Evolutionary conservation across 192 early-diverging fungal genomes (phyloP).

Genomic region (Physocladia obscura): DNA sequence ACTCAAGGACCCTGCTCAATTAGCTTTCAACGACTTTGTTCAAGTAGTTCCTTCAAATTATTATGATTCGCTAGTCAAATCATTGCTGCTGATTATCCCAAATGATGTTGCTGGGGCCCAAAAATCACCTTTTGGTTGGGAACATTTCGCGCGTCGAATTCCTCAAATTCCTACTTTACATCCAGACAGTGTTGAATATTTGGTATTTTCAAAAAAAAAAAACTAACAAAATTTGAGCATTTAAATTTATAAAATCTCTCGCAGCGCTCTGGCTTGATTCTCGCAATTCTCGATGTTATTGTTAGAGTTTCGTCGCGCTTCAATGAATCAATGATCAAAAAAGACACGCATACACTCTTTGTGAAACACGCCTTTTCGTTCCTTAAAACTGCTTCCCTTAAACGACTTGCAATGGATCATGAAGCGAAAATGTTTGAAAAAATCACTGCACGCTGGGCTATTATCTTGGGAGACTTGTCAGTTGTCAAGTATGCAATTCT

Average conservation of each 20-base stretch:
- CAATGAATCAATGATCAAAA: conserved; percentile 22
- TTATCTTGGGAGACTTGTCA: conserved; percentile 46
- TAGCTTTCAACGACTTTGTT: conserved; percentile 39
- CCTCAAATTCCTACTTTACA: conserved; percentile 14
- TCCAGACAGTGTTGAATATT: conserved; percentile 35
- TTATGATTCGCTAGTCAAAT: conserved; percentile 44
- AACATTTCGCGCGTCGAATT: conserved; percentile 42
- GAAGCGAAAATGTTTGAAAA: conserved; percentile 49
- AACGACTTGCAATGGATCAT: conserved; percentile 26
- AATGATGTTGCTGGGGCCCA: conserved; percentile 43
- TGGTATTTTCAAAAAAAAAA: conserved; percentile 19
- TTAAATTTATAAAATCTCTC: background rate
- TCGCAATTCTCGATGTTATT: conserved; percentile 40
- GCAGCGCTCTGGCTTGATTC: conserved; percentile 28
- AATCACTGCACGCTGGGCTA: conserved; percentile 40
- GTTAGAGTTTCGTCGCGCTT: conserved; percentile 14
- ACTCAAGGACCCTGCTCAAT: conserved; percentile 37
- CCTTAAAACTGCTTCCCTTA: conserved; percentile 27
- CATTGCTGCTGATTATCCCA: conserved; percentile 46
- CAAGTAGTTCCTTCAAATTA: conserved; percentile 40
- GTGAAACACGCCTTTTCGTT: conserved; percentile 46
- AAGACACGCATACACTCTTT: conserved; percentile 42
- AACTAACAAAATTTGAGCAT: background rate
- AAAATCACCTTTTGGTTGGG: conserved; percentile 53
- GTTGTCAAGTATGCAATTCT: conserved; percentile 10